Conservation (phyloP, 345 rosid genomes). For the Zanthoxylum bungeanum region DNA sequence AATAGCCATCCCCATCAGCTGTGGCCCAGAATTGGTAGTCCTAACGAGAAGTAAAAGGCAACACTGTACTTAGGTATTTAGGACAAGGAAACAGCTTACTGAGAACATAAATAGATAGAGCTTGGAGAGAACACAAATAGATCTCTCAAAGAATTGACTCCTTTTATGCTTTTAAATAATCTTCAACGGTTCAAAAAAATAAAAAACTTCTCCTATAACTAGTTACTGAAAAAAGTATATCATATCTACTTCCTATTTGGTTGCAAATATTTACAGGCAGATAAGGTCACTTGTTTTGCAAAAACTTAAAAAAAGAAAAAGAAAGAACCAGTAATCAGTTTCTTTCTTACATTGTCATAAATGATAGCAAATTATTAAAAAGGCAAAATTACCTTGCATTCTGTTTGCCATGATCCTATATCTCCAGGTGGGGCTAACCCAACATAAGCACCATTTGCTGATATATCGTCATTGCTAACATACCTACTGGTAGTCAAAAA, state of each 20-base stretch:
- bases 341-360: neutral
- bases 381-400: constrained; percentile 42
- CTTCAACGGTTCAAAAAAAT: neutral
- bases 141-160: neutral
- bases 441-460: constrained; percentile 48
- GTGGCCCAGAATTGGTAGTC: constrained; percentile 87
- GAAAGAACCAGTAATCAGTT: neutral
- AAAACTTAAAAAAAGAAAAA: neutral
- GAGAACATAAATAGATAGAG: neutral
- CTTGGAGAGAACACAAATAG: neutral
- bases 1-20: constrained; percentile 59
- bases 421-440: constrained; percentile 66
- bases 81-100: neutral
- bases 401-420: constrained; percentile 71
- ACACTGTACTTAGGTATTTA: neutral
- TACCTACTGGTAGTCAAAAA: constrained; percentile 40
- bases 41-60: constrained; percentile 27
- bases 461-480: constrained; percentile 32
- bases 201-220: neutral
- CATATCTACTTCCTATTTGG: neutral
- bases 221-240: neutral
- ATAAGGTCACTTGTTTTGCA: neutral
- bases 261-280: neutral
- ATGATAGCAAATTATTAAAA: neutral
- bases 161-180: neutral